Conservation (phyloP, 1,139 yeast species). For the Debaryomycetaceae sp. region DNA sequence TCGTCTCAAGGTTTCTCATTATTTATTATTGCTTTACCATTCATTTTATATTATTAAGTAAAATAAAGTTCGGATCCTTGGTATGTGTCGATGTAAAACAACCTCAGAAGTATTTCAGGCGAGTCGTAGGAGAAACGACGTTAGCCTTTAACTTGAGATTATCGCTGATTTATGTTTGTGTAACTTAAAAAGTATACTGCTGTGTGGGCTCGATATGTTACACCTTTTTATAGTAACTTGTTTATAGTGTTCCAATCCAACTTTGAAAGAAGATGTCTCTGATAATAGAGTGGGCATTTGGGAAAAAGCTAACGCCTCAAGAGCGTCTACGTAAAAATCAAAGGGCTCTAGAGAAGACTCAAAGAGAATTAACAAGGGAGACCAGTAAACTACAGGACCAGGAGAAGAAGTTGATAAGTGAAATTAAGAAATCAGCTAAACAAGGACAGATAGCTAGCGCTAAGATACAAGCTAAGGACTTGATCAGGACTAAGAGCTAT, state of each 20-base stretch:
- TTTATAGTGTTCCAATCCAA: neutral
- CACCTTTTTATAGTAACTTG: too few species aligned
- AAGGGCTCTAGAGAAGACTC: conserved; percentile 89
- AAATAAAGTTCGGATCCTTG: too few species aligned
- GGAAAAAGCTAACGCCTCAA: conserved; percentile 90
- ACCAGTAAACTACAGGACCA: conserved; percentile 81
- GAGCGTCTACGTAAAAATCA: conserved; percentile 94
- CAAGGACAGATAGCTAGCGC: conserved; percentile 86
- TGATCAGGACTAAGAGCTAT: conserved; percentile 80
- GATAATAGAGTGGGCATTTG: conserved; percentile 92
- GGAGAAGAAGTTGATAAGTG: conserved; percentile 81
- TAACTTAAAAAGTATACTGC: too few species aligned
- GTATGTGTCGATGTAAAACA: too few species aligned
- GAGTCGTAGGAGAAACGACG: too few species aligned
- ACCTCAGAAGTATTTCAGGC: too few species aligned
- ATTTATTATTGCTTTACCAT: too few species aligned
- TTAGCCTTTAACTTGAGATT: too few species aligned
- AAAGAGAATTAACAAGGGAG: conserved; percentile 87
- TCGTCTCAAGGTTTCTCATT: too few species aligned
- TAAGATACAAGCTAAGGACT: conserved; percentile 92
- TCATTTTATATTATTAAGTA: too few species aligned
- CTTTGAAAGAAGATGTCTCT: conserved; percentile 42
- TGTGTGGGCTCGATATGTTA: too few species aligned
- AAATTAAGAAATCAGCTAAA: conserved; percentile 88
- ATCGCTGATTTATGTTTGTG: too few species aligned